Conservation (phyloP, 2,329 filamentous ascomycete genomes). For the Coniella lustricola region DNA sequence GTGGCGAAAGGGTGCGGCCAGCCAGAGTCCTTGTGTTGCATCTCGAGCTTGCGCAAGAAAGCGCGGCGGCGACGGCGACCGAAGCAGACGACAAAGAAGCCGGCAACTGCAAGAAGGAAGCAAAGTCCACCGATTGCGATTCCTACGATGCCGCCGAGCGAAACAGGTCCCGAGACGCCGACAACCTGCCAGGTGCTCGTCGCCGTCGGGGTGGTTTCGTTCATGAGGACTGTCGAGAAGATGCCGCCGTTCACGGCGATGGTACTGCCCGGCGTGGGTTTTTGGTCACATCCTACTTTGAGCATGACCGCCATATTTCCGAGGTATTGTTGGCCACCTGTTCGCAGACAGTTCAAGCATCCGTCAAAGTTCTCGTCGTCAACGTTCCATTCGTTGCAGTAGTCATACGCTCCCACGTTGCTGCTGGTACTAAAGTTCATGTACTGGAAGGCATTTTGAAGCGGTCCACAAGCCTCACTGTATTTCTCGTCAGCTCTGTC, state of each 20-base stretch:
- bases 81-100: conserved; percentile 48
- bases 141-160: conserved; percentile 49
- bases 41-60: conserved; percentile 41
- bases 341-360: conserved; percentile 43
- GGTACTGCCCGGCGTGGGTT: conserved; percentile 37
- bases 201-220: conserved; percentile 42
- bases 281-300: conserved; percentile 49
- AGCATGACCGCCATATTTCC: conserved; percentile 49
- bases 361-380: conserved; percentile 41
- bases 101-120: conserved; percentile 39
- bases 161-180: conserved; percentile 40
- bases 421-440: conserved; percentile 41
- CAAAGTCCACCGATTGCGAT: conserved; percentile 47
- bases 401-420: conserved; percentile 40
- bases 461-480: conserved; percentile 46
- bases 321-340: conserved; percentile 33
- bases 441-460: conserved; percentile 40
- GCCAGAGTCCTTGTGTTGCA: conserved; percentile 29
- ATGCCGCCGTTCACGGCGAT: conserved; percentile 45
- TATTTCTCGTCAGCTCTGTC: conserved; percentile 20
- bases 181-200: conserved; percentile 31
- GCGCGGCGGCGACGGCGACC: conserved; percentile 49
- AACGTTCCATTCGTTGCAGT: conserved; percentile 42
- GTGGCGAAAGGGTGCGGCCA: conserved; percentile 33
- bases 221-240: conserved; percentile 42